A percentile compares a stretch with the other conserved stretches of the same genome.
These are phyloP conservation scores for Lenwebbia sp. DNA, from an alignment of 345 rosid species.

Conservation along the genomic window DNA sequence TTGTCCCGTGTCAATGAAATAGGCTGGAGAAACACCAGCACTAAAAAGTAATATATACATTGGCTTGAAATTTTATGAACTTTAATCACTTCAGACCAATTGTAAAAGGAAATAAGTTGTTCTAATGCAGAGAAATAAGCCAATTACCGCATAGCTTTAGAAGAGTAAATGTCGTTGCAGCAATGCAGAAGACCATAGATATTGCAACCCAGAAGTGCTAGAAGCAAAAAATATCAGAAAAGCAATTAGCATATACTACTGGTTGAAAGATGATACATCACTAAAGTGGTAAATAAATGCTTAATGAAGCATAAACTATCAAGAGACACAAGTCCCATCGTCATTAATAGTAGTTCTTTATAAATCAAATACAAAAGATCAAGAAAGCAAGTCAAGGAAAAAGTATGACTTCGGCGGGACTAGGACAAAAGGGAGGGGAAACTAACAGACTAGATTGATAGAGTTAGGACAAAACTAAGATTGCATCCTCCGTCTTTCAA, in stretches of 20 bases:
- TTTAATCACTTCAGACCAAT: neutral
- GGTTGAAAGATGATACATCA: slow-evolving; percentile 10
- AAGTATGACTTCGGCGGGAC: neutral
- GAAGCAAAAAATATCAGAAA: slow-evolving; percentile 14
- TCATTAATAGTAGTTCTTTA: neutral
- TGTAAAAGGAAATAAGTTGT: neutral
- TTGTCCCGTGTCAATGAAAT: neutral
- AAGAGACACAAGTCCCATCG: neutral
- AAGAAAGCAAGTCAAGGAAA: neutral
- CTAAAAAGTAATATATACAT: neutral
- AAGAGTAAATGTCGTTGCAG: slow-evolving; percentile 79
- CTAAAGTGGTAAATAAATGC: neutral
- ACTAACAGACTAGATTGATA: neutral
- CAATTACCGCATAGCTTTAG: slow-evolving; percentile 74
- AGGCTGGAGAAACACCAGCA: neutral
- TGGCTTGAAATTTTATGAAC: neutral
- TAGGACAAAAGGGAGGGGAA: neutral
- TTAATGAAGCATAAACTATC: neutral
- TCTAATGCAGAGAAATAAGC: neutral
- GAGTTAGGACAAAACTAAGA: neutral
- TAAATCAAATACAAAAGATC: neutral
- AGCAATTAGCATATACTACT: neutral
- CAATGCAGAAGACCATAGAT: slow-evolving; percentile 88
- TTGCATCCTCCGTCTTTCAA: neutral
- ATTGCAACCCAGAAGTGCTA: slow-evolving; percentile 95